Base-by-base conservation (phyloP, 331 rosid species). In the Malus hybrid region DNA sequence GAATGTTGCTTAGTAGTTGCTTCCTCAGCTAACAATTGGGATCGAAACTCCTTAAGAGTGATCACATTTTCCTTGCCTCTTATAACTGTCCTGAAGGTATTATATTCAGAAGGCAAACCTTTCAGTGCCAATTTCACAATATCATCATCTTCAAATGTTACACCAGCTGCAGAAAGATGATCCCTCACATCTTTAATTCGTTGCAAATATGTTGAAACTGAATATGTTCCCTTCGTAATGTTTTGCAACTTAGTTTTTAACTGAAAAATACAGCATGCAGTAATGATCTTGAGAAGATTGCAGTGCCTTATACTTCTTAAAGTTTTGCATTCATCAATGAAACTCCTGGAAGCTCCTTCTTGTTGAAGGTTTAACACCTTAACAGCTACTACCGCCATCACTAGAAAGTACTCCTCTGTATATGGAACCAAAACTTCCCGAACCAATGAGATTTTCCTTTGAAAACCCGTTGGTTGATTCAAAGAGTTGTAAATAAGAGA, bases 261-360 rank as follows among this genome's bases (percentile, higher is more conserved):
- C 4, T 44, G 50, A 44, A 44, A 11, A 12, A 44, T 44, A 3
- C 15, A 24, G 24, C 85, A 78, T 57, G 74, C 77, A 4, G 84
- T 82, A 63, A 88, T 67, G 63, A 88, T 76, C 72, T 86, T 84
- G 3, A 87, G 89, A 61, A 90, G 88, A 82, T 90, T 90, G 0
- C 78, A 80, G 69, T 86, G 96, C 76, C 83, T 74, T 57, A 74
- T 74, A 2, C 78, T 56, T 78, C 84, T 64, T 14, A 86, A 72
- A 55, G 78, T 87, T 34, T 61, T 68, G 78, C 89, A 86, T 76
- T 90, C 89, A 29, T 76, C 81, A 13, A 61, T 57, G 80, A 90
- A 86, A 36, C 92, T 86, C 73, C 60, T 78, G 3, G 63, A 79
- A 53, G 89, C 89, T 72, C 91, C 91, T 70, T 46, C 77, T 11